Evolutionary conservation across 106 monocot genomes (phyloP), one percentile per base, ranked within the genome.

Genomic region (Platanthera guangdongensis): DNA sequence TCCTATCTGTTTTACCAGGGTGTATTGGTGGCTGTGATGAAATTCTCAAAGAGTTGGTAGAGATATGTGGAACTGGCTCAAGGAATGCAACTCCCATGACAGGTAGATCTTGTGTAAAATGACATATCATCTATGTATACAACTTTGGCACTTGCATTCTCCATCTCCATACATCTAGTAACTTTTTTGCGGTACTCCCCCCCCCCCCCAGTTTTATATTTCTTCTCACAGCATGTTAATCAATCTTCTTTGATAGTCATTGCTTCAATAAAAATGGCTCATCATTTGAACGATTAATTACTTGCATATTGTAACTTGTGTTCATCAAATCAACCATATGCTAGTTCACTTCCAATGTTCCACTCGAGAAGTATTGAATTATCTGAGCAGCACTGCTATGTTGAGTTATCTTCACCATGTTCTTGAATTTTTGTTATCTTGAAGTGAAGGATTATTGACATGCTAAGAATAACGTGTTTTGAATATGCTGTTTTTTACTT

Each of bases 21-120:
- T 95, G 95, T 67, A 52, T 92, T 90, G 92, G 95, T 78, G 95
- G 95, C 39, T 95, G 95, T 81, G 95, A 95, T 79, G 71, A 52
- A 45, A 81, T 82, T 77, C 87, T 95, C 6, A 90, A 57, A 82
- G 92, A 95, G 68, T 79, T 95, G 47, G 84, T 65, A 25, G 92
- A 90, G 71, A 90, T 95, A 74, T 92, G 92, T 79, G 90, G 95
- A 52, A 92, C 86, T 15, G 90, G 95, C 46, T 82, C 88, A 25
- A 82, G 88, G 50, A 84, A 68, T 83, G 30, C 65, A 75, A 32
- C 84, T 77, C 59, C 75, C 57, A 78, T 72, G 46, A 28, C 90
- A 86, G 90, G 93, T 93, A 77, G 82, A 69, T 57, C 25, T 52
- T 64, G 3, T 70, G 15, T 72, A 21, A 50, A 50, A 51, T 50